Evolutionary conservation across 2,329 filamentous ascomycete species (phyloP), one percentile per base, ranked within the genome.

Genomic region (Fusarium algeriense): DNA sequence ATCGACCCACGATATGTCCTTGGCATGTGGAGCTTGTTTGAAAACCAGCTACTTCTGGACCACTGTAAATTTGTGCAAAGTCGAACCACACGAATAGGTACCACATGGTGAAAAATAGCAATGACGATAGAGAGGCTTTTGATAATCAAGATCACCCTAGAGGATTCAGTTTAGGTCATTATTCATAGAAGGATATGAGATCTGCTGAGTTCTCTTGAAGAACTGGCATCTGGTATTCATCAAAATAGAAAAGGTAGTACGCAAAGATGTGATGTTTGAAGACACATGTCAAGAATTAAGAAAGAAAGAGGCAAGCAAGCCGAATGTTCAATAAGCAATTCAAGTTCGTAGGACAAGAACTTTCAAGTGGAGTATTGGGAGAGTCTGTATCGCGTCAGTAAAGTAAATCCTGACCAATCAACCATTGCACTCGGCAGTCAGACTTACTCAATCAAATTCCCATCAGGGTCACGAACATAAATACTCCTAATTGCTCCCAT

Each of bases 381-480:
- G 5, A 67, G 43, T 7, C 64, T 67, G 7, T 6, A 7, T 3
- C 5, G 2, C 2, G 26, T 67, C 2, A 67, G 46, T 1, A 1
- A 0, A 30, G 30, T 30, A 4, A 8, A n/a, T 3, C 17, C 7
- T 1, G 9, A 7, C 7, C 6, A 7, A 3, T 37, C 6, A 15
- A 2, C 6, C 7, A 14, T 6, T 1, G 1, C 5, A 28, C 23
- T 23, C 23, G 23, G 8, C 4, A 3, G 5, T 1, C 11, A 6
- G 3, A 81, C 87, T 76, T 73, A 91, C 88, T 91, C 89, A 43
- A 91, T 84, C 69, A 91, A 71, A 76, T 90, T 90, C 8, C 85
- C 87, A 78, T 91, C 89, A 4, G 88, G 88, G 78, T 91, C 89
- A 40, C 88, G 80, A 54, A 88, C 83, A 78, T 90, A 91, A 5